Evolutionary conservation across 225 moss, liverwort and hornwort species (phyloP).

Genomic region (Asterella californica): DNA sequence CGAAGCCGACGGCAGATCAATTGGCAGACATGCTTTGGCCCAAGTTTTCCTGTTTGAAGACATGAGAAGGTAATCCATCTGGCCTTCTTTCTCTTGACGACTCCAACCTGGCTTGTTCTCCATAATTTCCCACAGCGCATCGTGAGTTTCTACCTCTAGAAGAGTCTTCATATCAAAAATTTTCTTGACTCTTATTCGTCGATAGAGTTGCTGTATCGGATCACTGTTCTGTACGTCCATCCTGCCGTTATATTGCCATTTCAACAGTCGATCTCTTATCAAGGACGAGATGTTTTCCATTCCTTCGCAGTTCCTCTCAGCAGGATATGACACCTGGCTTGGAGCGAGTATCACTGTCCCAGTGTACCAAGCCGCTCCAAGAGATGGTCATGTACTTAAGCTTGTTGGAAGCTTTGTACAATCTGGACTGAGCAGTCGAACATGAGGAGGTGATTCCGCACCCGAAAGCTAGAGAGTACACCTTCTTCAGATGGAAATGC

Average conservation of each 20-base stretch:
- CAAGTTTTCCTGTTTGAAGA: background rate
- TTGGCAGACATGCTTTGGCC: slow-evolving; percentile 2
- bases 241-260: background rate
- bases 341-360: too few species aligned
- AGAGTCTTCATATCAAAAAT: slow-evolving; percentile 1
- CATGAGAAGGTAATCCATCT: background rate
- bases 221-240: background rate
- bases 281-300: background rate
- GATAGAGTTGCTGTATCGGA: background rate
- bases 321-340: too few species aligned
- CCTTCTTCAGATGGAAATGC: too few species aligned
- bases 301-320: too few species aligned
- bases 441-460: too few species aligned
- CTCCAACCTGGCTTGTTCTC: background rate
- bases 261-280: background rate
- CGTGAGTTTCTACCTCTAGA: background rate
- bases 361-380: too few species aligned
- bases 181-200: background rate
- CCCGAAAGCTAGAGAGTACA: too few species aligned
- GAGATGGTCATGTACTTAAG: too few species aligned
- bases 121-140: background rate
- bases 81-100: background rate
- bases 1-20: background rate
- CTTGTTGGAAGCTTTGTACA: too few species aligned
- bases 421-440: too few species aligned